Base-by-base conservation (phyloP, 768 basidiomycete species). In the Psilocybe subaeruginosa region DNA sequence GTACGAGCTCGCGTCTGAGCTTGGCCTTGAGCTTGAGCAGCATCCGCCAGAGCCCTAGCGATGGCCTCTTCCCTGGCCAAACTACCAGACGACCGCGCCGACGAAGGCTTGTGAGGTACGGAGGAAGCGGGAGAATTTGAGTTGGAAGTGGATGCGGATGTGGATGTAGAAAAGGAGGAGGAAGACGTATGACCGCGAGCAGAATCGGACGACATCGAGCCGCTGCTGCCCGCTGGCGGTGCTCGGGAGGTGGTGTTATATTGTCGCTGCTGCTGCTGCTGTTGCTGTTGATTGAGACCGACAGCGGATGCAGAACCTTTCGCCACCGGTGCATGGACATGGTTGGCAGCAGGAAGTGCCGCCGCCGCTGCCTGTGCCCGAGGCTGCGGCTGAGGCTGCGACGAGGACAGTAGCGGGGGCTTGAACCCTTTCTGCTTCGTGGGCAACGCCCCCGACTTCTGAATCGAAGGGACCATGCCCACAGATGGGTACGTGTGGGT, bases 371-470 rank as follows among this genome's bases (percentile, higher is more conserved):
- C 43, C 1, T 52, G 48, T 2, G 60, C 37, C 11, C 35, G 58
- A 50, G 66, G 30, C 29, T 56, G 55, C 1, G 72, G 63, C 29
- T 56, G 55, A 2, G 72, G 63, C 56, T 69, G 62, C 35, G 67
- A 65, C 4, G 65, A 64, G 19, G 68, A 61, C 11, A 73, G 64
- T 29, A 79, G 66, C 3, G 78, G 78, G 6, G 78, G 73, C 48
- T 72, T 78, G 70, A 80, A 79, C 5, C 64, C 68, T 56, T 75
- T 77, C 55, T 72, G 77, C 57, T 66, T 71, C 9, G 65, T 70
- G 0, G 76, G 74, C 14, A 78, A 67, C 3, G 55, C 46, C 3
- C 64, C 62, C 1, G 48, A 27, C 8, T 58, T 56, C 33, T 68
- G 56, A 11, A 64, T 59, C 11, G 66, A 61, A 2, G 63, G 30